These are phyloP conservation scores for Solanum appendiculatum DNA, from an alignment of 257 asterid species.

Conservation along the genomic window DNA sequence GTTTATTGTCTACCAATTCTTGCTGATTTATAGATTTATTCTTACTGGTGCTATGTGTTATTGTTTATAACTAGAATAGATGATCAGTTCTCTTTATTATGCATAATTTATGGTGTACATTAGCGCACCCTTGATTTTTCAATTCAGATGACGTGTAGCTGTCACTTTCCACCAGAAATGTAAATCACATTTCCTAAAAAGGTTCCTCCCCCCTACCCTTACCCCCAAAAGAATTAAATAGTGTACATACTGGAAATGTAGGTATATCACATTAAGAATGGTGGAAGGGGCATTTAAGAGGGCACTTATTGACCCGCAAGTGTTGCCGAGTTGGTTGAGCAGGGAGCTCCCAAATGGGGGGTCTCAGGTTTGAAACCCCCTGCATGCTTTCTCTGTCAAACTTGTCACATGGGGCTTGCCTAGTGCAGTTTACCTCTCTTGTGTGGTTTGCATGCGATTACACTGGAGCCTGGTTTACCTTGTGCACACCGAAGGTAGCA, in stretches of 20 bases:
- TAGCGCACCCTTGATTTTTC: not conserved
- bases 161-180: not conserved
- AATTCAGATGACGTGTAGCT: not conserved
- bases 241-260: not conserved
- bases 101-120: not conserved
- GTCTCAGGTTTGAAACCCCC: not conserved
- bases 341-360: not conserved
- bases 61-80: not conserved
- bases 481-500: no score
- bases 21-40: not conserved
- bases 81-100: not conserved
- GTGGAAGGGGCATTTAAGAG: not conserved
- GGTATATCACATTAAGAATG: not conserved
- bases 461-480: no score
- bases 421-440: no score
- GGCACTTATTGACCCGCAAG: not conserved
- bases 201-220: no score
- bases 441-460: no score
- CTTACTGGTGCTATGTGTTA: not conserved
- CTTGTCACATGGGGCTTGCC: no score
- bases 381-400: not conserved
- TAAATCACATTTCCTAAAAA: not conserved
- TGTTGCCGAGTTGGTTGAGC: not conserved
- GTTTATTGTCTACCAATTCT: not conserved
- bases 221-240: not conserved